These are phyloP conservation scores for Pyricularia sp. DNA, from an alignment of 2,329 filamentous ascomycete species.

Conservation along the genomic window DNA sequence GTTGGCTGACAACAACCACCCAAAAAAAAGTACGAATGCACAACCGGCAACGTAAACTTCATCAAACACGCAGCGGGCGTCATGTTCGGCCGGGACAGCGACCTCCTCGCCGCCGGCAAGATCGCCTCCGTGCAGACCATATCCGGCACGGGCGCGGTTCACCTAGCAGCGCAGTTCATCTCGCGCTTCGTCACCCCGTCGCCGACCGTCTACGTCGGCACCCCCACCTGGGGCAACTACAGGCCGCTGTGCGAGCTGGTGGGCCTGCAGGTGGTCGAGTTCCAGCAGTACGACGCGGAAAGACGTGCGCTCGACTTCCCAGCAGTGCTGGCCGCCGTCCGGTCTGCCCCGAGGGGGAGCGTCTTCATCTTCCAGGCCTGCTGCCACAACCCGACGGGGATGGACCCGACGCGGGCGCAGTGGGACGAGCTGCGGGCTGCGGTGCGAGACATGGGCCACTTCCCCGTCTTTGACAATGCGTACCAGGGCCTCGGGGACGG, in stretches of 20 bases:
- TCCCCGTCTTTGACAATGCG: constrained; percentile 22
- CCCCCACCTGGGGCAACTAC: constrained; percentile 22
- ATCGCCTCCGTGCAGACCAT: constrained; percentile 23
- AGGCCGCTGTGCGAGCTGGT: constrained; percentile 17
- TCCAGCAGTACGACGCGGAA: constrained; percentile 17
- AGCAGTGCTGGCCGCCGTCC: constrained; percentile 11
- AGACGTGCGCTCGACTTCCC: constrained; percentile 15
- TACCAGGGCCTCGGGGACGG: constrained; percentile 23
- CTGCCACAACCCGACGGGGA: constrained; percentile 24
- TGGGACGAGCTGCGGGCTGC: constrained; percentile 16
- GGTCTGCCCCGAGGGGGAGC: constrained; percentile 15
- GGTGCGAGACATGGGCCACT: constrained; percentile 12
- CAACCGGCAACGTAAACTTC: constrained; percentile 19
- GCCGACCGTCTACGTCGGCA: constrained; percentile 16
- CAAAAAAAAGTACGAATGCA: constrained; percentile 18
- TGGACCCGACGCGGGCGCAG: constrained; percentile 17
- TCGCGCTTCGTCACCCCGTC: constrained; percentile 12
- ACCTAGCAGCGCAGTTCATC: constrained; percentile 20
- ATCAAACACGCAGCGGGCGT: constrained; percentile 16
- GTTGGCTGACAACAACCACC: not conserved
- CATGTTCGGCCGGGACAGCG: constrained; percentile 16
- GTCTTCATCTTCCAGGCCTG: constrained; percentile 23
- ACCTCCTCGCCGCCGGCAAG: constrained; percentile 7
- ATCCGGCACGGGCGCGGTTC: constrained; percentile 23
- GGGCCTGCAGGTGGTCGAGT: constrained; percentile 16